Evolutionary conservation across 768 basidiomycete genomes (phyloP).

Genomic region (Termitomyces sp.): DNA sequence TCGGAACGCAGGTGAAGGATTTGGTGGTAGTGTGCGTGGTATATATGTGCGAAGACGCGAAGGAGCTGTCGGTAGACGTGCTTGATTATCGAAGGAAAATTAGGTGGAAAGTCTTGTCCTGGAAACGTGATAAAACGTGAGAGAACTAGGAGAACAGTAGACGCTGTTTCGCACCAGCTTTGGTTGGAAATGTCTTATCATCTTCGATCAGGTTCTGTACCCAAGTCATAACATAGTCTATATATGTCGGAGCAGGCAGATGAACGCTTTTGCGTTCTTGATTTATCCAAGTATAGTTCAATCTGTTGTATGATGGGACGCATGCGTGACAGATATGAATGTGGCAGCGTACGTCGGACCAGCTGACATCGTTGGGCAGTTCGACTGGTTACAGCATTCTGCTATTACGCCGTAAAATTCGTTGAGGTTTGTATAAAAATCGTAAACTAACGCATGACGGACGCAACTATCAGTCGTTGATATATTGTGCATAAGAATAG

Average conservation of each 20-base stretch:
- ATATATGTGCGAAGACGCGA: constrained; percentile 96
- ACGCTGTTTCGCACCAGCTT: constrained; percentile 63
- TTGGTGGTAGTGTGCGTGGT: constrained; percentile 89
- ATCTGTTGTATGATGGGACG: constrained; percentile 33
- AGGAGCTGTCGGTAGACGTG: constrained; percentile 96
- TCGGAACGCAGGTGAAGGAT: constrained; percentile 93
- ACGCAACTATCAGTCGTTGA: constrained; percentile 1
- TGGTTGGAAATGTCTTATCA: constrained; percentile 90
- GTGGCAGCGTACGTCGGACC: constrained; percentile 65
- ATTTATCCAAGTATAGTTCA: constrained; percentile 98
- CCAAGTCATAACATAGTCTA: constrained; percentile 99
- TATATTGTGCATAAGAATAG: constrained; percentile 12
- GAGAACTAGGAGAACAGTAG: not conserved
- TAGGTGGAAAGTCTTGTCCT: constrained; percentile 87
- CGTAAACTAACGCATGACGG: constrained; percentile 66
- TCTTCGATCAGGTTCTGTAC: constrained; percentile 94
- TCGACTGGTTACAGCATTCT: constrained; percentile 88
- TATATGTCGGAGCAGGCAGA: constrained; percentile 92
- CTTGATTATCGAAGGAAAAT: constrained; percentile 87
- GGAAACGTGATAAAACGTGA: not conserved
- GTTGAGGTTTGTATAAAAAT: constrained; percentile 96
- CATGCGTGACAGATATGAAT: not conserved
- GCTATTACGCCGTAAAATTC: constrained; percentile 94
- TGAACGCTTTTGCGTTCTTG: constrained; percentile 89
- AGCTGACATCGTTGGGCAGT: constrained; percentile 92